These are phyloP conservation scores for Fonsecaea multimorphosa DNA, from an alignment of 2,329 filamentous ascomycete species.

Conservation along the genomic window DNA sequence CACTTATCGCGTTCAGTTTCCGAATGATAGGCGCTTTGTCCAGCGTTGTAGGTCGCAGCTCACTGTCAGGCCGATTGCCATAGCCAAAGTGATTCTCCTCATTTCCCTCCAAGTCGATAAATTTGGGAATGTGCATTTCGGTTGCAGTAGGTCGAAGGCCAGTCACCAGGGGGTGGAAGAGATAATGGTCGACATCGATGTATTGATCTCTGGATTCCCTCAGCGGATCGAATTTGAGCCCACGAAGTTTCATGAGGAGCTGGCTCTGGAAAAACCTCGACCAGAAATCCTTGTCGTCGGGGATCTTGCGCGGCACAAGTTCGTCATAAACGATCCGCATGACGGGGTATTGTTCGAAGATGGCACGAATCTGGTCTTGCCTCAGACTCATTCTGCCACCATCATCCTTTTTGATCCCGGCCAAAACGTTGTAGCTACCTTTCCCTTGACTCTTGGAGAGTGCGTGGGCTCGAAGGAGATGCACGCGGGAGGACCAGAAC, in stretches of 20 bases:
- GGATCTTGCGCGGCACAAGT: constrained; percentile 71
- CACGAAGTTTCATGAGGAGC: constrained; percentile 87
- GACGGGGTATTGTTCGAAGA: constrained; percentile 90
- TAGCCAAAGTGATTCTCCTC: constrained; percentile 89
- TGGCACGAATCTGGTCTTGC: constrained; percentile 89
- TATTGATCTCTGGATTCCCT: constrained; percentile 71
- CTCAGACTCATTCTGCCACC: constrained; percentile 83
- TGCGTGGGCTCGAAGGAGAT: constrained; percentile 84
- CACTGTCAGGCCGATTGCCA: constrained; percentile 86
- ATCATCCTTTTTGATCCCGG: constrained; percentile 80
- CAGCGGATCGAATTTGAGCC: constrained; percentile 79
- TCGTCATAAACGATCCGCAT: constrained; percentile 92
- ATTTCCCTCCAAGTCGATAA: constrained; percentile 91
- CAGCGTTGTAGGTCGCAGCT: constrained; percentile 78
- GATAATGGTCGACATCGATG: constrained; percentile 63
- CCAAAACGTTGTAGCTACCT: constrained; percentile 91
- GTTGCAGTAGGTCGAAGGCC: constrained; percentile 52
- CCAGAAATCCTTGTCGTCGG: constrained; percentile 82
- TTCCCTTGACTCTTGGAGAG: constrained; percentile 86
- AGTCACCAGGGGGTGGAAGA: constrained; percentile 71
- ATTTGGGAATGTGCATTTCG: constrained; percentile 76
- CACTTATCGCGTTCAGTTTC: constrained; percentile 86
- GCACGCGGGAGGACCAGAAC: constrained; percentile 91
- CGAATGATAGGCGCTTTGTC: constrained; percentile 87
- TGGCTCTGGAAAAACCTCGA: constrained; percentile 90